Conservation (phyloP, 768 basidiomycete species). For the Paxillus rubicundulus region DNA sequence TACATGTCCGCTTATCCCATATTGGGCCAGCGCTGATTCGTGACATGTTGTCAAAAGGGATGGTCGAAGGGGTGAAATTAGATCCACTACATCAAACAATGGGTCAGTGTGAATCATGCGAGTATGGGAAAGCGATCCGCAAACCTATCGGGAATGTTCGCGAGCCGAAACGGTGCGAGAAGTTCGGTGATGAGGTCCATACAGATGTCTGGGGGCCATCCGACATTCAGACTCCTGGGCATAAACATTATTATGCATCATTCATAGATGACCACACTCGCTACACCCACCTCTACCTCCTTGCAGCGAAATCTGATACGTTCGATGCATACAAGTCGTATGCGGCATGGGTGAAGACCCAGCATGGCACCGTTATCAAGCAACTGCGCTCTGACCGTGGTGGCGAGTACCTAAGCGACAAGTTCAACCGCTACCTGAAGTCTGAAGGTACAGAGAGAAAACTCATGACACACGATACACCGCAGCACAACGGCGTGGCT, state of each 20-base stretch:
- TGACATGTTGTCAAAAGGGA: constrained; percentile 6
- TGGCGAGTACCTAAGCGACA: constrained; percentile 35
- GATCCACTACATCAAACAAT: constrained; percentile 3
- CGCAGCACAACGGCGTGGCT: no score
- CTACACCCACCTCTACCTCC: neutral
- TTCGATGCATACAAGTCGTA: constrained; percentile 7
- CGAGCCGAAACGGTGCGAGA: no score
- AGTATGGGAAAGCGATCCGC: neutral
- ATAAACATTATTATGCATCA: constrained; percentile 3
- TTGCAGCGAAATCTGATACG: constrained; percentile 4
- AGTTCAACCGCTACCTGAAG: neutral
- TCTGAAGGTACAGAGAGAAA: no score
- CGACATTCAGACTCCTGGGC: no score
- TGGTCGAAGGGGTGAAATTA: constrained; percentile 2
- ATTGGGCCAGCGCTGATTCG: neutral
- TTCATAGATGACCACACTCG: constrained; percentile 11
- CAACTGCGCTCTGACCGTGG: constrained; percentile 3
- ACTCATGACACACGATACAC: no score
- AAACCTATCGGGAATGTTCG: no score
- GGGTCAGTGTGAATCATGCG: constrained; percentile 9
- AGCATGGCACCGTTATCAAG: neutral
- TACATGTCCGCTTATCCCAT: constrained; percentile 3
- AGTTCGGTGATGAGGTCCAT: constrained; percentile 10
- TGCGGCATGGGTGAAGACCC: neutral
- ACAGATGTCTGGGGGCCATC: neutral